Percentiles rank a stretch among this genome's conserved stretches.
These are phyloP conservation scores for Parachaetomium inaequale DNA, from an alignment of 495 filamentous ascomycete genomes.

Conservation along the genomic window DNA sequence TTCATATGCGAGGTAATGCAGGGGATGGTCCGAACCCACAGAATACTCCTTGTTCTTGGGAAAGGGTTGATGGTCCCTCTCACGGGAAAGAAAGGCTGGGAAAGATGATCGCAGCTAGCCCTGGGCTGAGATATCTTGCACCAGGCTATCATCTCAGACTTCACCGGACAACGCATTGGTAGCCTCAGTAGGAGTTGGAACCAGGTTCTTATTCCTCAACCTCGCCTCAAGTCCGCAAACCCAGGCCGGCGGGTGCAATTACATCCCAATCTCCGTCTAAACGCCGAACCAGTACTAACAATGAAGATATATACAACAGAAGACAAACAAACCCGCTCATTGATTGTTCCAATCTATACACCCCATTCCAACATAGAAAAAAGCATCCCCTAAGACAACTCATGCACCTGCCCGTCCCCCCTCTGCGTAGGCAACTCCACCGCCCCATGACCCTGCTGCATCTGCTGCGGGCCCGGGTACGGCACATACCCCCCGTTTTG, in stretches of 20 bases:
- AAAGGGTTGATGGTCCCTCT: too few species aligned
- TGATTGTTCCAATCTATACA: neutral
- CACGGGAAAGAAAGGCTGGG: too few species aligned
- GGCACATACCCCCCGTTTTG: neutral
- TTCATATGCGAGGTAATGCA: too few species aligned
- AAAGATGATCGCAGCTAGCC: too few species aligned
- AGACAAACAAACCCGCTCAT: neutral
- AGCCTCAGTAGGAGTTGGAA: neutral
- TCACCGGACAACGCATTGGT: too few species aligned
- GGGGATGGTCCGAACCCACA: too few species aligned
- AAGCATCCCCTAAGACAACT: slow-evolving; percentile 9
- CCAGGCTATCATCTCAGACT: too few species aligned
- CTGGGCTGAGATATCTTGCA: too few species aligned
- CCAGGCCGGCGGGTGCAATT: neutral
- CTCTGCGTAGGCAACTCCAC: slow-evolving; percentile 21
- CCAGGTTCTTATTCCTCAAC: neutral
- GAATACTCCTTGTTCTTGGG: too few species aligned
- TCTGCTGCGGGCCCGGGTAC: slow-evolving; percentile 5
- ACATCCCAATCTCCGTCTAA: neutral
- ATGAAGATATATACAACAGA: neutral
- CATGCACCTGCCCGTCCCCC: slow-evolving; percentile 23
- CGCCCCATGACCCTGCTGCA: neutral
- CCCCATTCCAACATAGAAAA: neutral
- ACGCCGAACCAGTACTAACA: neutral
- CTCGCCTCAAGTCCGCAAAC: neutral